A percentile compares a stretch with the other conserved stretches of the same genome.
Evolutionary conservation across 2,329 filamentous ascomycete genomes (phyloP).

Genomic region (Neofusicoccum umdonicola): DNA sequence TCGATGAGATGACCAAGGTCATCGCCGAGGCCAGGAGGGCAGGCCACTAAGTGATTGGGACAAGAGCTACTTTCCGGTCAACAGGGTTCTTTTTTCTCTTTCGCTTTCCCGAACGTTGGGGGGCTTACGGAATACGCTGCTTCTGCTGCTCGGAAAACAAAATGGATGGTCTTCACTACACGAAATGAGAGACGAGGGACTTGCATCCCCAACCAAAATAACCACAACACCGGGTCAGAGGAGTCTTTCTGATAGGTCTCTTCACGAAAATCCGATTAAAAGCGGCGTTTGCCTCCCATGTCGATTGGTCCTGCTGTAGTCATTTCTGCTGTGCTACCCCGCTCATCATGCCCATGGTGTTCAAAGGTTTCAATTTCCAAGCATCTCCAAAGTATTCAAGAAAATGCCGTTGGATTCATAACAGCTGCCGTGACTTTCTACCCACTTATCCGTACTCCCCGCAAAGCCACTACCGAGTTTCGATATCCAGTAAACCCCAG

Average conservation of each 20-base stretch:
- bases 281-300: slow-evolving; percentile 7
- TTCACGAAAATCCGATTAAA: slow-evolving; percentile 11
- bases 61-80: slow-evolving; percentile 13
- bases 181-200: slow-evolving; percentile 9
- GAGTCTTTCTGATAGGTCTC: slow-evolving; percentile 6
- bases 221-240: slow-evolving; percentile 4
- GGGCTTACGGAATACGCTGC: slow-evolving; percentile 3
- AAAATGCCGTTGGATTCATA: neutral
- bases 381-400: too few relatives aligned
- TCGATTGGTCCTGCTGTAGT: neutral
- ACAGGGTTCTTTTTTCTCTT: slow-evolving; percentile 13
- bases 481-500: slow-evolving; percentile 14
- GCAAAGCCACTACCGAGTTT: neutral
- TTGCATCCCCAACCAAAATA: slow-evolving; percentile 1
- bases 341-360: too few relatives aligned
- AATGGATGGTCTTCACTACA: slow-evolving; percentile 6
- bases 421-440: neutral
- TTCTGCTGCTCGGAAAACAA: neutral
- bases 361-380: neutral
- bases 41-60: slow-evolving; percentile 56
- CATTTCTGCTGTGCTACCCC: too few relatives aligned
- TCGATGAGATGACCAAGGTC: slow-evolving; percentile 96
- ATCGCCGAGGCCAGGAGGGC: slow-evolving; percentile 91
- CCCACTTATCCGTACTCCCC: slow-evolving; percentile 18
- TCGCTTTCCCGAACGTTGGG: neutral